Base-by-base conservation (phyloP, 2,329 filamentous ascomycete genomes). In the Fusarium sp. region DNA sequence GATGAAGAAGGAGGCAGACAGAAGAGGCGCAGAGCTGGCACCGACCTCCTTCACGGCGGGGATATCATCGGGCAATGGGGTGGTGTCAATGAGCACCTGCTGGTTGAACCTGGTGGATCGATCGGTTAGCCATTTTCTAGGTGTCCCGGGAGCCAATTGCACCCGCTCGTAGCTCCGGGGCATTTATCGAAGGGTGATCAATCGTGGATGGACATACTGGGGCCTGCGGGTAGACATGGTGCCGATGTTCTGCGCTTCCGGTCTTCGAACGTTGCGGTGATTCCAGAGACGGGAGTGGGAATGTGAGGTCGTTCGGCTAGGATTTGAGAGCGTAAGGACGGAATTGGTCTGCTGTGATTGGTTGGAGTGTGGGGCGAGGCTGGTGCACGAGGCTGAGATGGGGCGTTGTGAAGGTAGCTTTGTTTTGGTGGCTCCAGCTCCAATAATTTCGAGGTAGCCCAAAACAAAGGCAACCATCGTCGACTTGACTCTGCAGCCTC, bases 1-100 rank as follows among this genome's bases (percentile, higher is more conserved):
- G 83, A 99, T 99, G 85, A 98, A 99, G 90, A 94, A 99, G 62
- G 95, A 92, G 35, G 97, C 97, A 76, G 94, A 97, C 70, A 97
- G 88, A 52, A 99, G 90, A 65, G 97, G 97, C 43, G 95, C 97
- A 67, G 96, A 98, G 81, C 93, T 97, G 81, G 95, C 91, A 81
- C 97, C 97, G 77, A 99, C 91, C 87, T 99, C 97, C 85, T 94
- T 90, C 84, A 99, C 97, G 82, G 94, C 92, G 81, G 97, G 97
- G 84, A 99, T 95, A 81, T 93, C 89, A 82, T 94, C 92, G 77
- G 97, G 97, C 81, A 99, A 93, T 81, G 97, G 96, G 78, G 97
- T 98, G 82, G 94, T 97, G 89, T 99, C 97, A 88, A 97, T 91
- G 86, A 98, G 94, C 87, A 94, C 89, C 83, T 95, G 89, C 88